phyloP scores from a whole-genome alignment of 768 basidiomycete genomes.

The Terana coerulea region DNA sequence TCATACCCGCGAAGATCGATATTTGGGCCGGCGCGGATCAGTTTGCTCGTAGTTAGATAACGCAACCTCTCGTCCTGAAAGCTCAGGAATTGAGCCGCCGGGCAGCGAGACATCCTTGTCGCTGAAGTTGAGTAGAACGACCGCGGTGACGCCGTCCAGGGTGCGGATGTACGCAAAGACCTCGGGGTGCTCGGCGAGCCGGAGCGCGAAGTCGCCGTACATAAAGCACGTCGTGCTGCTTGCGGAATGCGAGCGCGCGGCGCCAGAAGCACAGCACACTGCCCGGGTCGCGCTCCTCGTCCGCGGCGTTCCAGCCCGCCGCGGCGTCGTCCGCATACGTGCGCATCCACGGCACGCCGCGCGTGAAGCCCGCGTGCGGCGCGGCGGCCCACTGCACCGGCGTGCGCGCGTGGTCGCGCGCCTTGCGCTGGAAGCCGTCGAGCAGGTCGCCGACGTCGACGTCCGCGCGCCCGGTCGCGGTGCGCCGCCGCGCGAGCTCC shows the following conservation, averaged over 20 bases:
- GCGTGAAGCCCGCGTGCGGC: slow-evolving; percentile 60
- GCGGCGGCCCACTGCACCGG: slow-evolving; percentile 68
- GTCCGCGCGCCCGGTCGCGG: slow-evolving; percentile 26
- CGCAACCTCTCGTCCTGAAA: background rate
- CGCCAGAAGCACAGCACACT: slow-evolving; percentile 65
- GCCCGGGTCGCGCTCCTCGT: slow-evolving; percentile 41
- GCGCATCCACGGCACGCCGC: slow-evolving; percentile 69
- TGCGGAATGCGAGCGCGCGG: slow-evolving; percentile 47
- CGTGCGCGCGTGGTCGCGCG: slow-evolving; percentile 66
- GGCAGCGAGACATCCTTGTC: slow-evolving; percentile 1
- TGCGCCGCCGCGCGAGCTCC: slow-evolving; percentile 33
- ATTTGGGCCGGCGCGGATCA: no score
- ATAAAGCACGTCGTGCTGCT: slow-evolving; percentile 48
- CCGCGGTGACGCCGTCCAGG: slow-evolving; percentile 27
- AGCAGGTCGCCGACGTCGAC: slow-evolving; percentile 61
- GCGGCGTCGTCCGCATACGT: slow-evolving; percentile 67
- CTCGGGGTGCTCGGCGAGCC: slow-evolving; percentile 41
- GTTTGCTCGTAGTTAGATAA: slow-evolving; percentile 1
- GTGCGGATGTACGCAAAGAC: slow-evolving; percentile 54
- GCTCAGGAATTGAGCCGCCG: background rate
- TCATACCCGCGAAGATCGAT: no score
- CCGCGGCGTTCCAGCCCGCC: slow-evolving; percentile 49
- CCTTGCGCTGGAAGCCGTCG: slow-evolving; percentile 56
- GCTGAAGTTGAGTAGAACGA: slow-evolving; percentile 49
- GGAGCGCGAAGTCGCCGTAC: slow-evolving; percentile 56